phyloP scores from a whole-genome alignment of 164 flowering plant genomes.

The grape (Vitis vinifera) region DNA sequence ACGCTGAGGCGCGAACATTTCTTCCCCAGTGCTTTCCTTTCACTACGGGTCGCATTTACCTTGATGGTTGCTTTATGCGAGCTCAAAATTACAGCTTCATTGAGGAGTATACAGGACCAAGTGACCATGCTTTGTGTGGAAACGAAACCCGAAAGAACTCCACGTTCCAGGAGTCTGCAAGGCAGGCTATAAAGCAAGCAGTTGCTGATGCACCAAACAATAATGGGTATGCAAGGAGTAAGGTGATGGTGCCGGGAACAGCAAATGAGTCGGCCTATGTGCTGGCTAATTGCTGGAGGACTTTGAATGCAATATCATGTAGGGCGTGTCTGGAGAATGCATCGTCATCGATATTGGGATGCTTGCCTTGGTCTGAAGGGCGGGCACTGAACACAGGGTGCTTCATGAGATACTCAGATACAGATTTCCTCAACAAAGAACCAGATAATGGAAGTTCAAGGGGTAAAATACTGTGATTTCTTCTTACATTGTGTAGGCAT shows the following conservation, averaged over 20 bases:
- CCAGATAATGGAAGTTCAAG: conserved; percentile 33
- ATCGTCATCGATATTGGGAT: conserved; percentile 45
- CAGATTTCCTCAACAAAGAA: conserved; percentile 60
- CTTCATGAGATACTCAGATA: conserved; percentile 85
- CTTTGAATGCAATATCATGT: conserved; percentile 55
- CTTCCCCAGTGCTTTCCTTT: conserved; percentile 72
- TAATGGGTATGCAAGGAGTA: conserved; percentile 45
- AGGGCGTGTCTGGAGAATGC: conserved; percentile 71
- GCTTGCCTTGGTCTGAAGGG: conserved; percentile 88
- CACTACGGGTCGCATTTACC: conserved; percentile 58
- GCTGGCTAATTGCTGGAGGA: conserved; percentile 80
- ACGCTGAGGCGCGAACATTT: conserved; percentile 67
- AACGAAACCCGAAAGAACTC: conserved; percentile 38
- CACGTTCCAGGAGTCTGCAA: conserved; percentile 41
- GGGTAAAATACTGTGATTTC: conserved; percentile 32
- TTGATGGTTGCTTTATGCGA: conserved; percentile 85
- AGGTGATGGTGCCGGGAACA: conserved; percentile 32
- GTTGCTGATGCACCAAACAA: conserved; percentile 45
- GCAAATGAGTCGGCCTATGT: conserved; percentile 64
- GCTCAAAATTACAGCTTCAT: conserved; percentile 66
- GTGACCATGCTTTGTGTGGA: conserved; percentile 58
- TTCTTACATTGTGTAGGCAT: neutral
- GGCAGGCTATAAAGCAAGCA: conserved; percentile 47
- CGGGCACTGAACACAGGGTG: conserved; percentile 83
- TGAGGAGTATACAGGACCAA: conserved; percentile 55